phyloP scores from a whole-genome alignment of 331 rosid genomes.

The Acacia concinna region DNA sequence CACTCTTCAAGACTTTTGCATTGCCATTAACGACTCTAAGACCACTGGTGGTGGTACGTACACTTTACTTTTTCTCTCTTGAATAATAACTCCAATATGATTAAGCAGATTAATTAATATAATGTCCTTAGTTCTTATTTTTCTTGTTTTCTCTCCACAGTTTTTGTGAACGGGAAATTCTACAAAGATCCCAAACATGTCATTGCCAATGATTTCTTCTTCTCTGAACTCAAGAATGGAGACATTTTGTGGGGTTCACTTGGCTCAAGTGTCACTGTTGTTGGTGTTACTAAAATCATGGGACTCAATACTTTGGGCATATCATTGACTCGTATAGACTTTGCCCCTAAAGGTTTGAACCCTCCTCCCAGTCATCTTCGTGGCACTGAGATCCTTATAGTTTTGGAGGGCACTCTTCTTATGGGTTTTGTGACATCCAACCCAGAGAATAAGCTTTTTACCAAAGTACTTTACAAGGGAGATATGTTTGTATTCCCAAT shows the following conservation, averaged over 20 bases:
- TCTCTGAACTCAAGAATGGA: conserved; percentile 4
- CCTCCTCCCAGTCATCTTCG: conserved; percentile 33
- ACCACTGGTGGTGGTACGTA: not conserved
- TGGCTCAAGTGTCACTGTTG: conserved; percentile 19
- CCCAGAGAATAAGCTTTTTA: conserved; percentile 28
- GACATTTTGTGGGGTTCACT: conserved; percentile 5
- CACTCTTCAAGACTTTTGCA: conserved; percentile 32
- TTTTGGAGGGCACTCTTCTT: conserved; percentile 28
- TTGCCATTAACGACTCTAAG: conserved; percentile 30
- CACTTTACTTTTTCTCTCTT: not conserved
- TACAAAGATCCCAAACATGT: conserved; percentile 40
- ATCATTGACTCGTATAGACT: conserved; percentile 35
- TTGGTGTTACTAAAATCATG: not conserved
- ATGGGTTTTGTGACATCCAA: conserved; percentile 33
- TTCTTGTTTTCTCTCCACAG: conserved; percentile 9
- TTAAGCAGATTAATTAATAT: not conserved
- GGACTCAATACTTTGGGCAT: conserved; percentile 43
- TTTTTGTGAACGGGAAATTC: conserved; percentile 45
- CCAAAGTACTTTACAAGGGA: conserved; percentile 31
- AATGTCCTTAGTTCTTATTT: not conserved
- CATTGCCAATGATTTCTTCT: conserved; percentile 30
- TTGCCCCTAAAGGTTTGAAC: conserved; percentile 23
- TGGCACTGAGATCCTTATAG: conserved; percentile 37
- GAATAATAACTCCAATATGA: not conserved
- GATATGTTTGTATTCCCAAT: conserved; percentile 37